A percentile compares a stretch with the other conserved stretches of the same genome.
Evolutionary conservation across 441 rosid genomes (phyloP).

Genomic region (Manihot esculenta): DNA sequence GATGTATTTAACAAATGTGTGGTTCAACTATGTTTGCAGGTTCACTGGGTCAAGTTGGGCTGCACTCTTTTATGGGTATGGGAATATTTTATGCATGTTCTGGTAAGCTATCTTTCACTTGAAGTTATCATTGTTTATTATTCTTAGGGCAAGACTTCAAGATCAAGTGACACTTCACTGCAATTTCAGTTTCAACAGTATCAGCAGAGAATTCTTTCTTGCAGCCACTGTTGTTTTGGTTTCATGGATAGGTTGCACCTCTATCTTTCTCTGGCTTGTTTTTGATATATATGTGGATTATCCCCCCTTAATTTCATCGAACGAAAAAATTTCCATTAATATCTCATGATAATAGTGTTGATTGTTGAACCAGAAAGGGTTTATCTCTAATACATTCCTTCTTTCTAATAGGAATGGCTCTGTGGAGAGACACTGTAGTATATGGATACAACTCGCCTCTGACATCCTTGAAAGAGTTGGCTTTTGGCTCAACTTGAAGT

Average conservation of each 20-base stretch:
- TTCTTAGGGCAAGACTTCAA: not conserved
- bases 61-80: constrained; percentile 82
- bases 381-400: constrained; percentile 8
- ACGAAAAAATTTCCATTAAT: not conserved
- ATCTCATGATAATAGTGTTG: not conserved
- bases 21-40: constrained; percentile 43
- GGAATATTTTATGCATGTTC: constrained; percentile 79
- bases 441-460: constrained; percentile 64
- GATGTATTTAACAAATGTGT: not conserved
- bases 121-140: not conserved
- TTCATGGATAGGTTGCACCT: constrained; percentile 69
- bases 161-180: constrained; percentile 1
- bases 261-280: not conserved
- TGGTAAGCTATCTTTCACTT: constrained; percentile 42
- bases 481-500: constrained; percentile 41
- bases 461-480: constrained; percentile 61
- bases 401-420: constrained; percentile 50
- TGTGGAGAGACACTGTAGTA: constrained; percentile 70
- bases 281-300: not conserved
- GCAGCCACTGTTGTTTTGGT: constrained; percentile 70
- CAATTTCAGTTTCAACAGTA: constrained; percentile 51
- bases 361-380: not conserved
- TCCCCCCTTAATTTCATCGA: too few species aligned
- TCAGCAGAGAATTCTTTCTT: constrained; percentile 60
- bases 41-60: constrained; percentile 89